Conservation (phyloP, 306 rosid genomes). For the Oxytropis ochrocephala region DNA sequence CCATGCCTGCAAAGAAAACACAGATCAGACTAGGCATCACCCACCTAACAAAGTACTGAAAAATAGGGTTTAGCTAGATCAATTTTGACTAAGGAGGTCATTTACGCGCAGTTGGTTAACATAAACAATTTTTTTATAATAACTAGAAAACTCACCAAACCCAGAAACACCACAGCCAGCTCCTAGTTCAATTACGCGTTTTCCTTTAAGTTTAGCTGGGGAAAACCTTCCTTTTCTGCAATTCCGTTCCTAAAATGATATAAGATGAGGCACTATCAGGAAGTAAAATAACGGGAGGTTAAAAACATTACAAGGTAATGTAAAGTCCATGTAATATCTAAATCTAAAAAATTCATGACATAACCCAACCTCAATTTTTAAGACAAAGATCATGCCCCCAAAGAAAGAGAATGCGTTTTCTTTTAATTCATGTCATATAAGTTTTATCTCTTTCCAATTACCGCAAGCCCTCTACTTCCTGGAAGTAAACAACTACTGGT, state of each 20-base stretch:
- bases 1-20: constrained; percentile 67
- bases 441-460: not conserved
- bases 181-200: constrained; percentile 90
- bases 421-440: not conserved
- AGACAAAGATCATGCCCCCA: not conserved
- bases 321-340: constrained; percentile 9
- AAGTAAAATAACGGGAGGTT: not conserved
- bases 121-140: not conserved
- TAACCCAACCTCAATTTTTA: not conserved
- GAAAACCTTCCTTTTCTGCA: constrained; percentile 86
- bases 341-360: constrained; percentile 1
- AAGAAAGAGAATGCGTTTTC: not conserved
- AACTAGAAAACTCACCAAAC: constrained; percentile 49
- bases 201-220: constrained; percentile 82
- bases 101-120: not conserved
- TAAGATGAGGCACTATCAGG: not conserved
- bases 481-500: not conserved
- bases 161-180: constrained; percentile 99
- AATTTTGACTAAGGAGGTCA: constrained; percentile 9
- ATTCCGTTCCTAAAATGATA: constrained; percentile 61
- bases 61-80: not conserved
- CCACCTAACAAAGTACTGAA: not conserved
- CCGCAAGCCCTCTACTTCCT: constrained; percentile 1
- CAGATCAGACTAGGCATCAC: constrained; percentile 20
- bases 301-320: not conserved